A percentile compares a stretch with the other conserved stretches of the same genome.
Evolutionary conservation across 192 early-diverging fungal species (phyloP).

Genomic region (Coemansia sp.): DNA sequence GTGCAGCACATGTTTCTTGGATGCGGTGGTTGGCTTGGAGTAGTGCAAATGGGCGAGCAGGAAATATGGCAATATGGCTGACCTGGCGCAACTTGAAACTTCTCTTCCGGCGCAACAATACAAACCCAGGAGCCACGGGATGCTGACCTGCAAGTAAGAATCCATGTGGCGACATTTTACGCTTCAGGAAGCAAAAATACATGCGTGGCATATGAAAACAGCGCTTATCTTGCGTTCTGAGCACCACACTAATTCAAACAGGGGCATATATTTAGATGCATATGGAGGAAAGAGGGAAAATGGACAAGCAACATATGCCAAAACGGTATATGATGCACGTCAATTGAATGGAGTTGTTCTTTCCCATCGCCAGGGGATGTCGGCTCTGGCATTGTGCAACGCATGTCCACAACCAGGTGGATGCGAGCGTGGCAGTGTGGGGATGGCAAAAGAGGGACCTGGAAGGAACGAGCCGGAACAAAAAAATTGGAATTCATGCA

Average conservation of each 20-base stretch:
- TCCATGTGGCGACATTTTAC: neutral
- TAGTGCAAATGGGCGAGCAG: too few species aligned
- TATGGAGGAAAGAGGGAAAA: neutral
- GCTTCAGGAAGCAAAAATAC: neutral
- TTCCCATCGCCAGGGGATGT: neutral
- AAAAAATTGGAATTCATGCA: neutral
- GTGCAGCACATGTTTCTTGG: too few species aligned
- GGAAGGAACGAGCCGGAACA: neutral
- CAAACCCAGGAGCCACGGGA: too few species aligned
- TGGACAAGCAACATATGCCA: neutral
- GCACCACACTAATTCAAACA: neutral
- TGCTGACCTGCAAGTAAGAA: too few species aligned
- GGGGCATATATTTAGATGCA: conserved; percentile 1
- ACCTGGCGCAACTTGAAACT: neutral
- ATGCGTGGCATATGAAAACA: neutral
- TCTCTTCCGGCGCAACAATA: neutral
- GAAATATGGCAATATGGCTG: neutral
- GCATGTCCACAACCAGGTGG: neutral
- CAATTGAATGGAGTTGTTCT: neutral
- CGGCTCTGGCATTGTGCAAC: neutral
- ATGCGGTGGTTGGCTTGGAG: too few species aligned
- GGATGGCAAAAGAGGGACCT: neutral
- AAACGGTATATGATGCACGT: neutral
- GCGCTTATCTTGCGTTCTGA: neutral
- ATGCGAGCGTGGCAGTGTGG: neutral